Conservation (phyloP, 1,284 basidiomycete species). For the Ganoderma lucidum region DNA sequence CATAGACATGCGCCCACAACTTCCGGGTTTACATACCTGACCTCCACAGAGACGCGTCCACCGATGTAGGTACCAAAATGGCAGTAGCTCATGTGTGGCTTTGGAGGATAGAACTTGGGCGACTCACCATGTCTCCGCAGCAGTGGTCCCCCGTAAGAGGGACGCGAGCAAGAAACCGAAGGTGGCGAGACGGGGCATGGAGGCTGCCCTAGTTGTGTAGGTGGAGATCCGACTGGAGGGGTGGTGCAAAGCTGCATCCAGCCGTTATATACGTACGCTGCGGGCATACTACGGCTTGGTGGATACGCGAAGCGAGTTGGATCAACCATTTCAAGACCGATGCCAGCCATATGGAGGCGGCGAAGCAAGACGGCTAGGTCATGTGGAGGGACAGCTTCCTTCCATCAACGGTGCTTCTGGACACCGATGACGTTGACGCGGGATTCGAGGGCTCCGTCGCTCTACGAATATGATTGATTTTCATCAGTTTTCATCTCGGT, state of each 20-base stretch:
- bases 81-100: too few species aligned
- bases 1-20: not conserved
- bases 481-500: too few species aligned
- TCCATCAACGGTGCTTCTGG: not conserved
- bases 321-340: not conserved
- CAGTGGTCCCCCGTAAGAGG: constrained; percentile 9
- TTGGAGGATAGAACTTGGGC: too few species aligned
- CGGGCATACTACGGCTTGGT: not conserved
- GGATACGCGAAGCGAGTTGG: too few species aligned
- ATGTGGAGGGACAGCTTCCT: not conserved
- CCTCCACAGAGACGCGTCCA: too few species aligned
- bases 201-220: not conserved
- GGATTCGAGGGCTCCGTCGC: not conserved
- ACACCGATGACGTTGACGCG: not conserved
- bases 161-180: constrained; percentile 11
- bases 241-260: too few species aligned
- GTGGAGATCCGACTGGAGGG: not conserved
- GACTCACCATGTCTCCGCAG: constrained; percentile 25
- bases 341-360: constrained; percentile 5
- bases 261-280: not conserved
- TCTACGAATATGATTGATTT: too few species aligned
- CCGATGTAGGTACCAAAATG: too few species aligned
- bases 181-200: constrained; percentile 12
- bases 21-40: too few species aligned
- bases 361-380: not conserved